Evolutionary conservation across 1,284 basidiomycete species (phyloP), one percentile per base, ranked within the genome.

Genomic region (Macrocystidia cucumis): DNA sequence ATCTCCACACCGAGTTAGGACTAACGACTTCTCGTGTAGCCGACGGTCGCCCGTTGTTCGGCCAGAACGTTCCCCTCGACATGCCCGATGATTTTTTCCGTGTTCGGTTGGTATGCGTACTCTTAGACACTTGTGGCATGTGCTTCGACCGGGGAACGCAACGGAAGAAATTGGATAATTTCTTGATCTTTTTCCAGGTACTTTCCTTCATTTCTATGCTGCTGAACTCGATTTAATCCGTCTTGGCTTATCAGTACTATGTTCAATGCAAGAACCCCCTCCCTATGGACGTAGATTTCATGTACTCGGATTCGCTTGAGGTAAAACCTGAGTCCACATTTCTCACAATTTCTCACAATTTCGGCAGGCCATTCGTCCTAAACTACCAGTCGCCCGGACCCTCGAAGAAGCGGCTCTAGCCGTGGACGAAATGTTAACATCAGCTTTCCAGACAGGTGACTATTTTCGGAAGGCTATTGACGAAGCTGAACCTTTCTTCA

Each of bases 211-310:
- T 4, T 24, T 28, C 14, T 23, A 13, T 9, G 32, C 17, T 14
- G n/a, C 29, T 22, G n/a, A 29, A 19, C 19, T 38, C 29, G 9
- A 33, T 22, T 29, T 9, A n/a, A 37, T 16, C 12, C n/a, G 24
- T 18, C 27, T 26, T 18, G 39, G 36, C 8, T 53, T 13, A 49
- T 3, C 35, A 93, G 89, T 78, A 91, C 42, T 98, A 96, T 56
- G 69, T 89, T 3, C 67, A 84, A 9, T 90, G 87, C 65, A 99
- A 99, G 62, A 69, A 81, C 14, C 67, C 81, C 7, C 56, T 95
- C 26, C 87, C 96, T 0, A 95, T 98, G 89, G 96, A 99, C 42
- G 83, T 97, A 11, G 93, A 96, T 40, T 98, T 97, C 55, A 95
- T 97, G 91, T 59, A 97, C 6, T 78, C 79, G 2, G 95, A 98